These are phyloP conservation scores for Pelargonium nanum DNA, from an alignment of 345 rosid species.

Conservation along the genomic window DNA sequence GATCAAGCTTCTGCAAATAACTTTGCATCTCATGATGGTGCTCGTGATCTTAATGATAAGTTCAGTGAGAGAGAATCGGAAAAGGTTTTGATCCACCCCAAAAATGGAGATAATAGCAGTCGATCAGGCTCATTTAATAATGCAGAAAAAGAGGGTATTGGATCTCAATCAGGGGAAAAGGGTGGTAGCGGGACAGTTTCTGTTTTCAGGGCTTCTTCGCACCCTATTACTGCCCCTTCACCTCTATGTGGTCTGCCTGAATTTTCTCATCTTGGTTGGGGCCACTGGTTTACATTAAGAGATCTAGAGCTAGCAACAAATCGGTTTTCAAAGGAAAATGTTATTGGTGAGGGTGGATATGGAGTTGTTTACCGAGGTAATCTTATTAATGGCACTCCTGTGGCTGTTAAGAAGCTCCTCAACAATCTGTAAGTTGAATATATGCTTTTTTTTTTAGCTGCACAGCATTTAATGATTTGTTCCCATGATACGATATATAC, in stretches of 20 bases:
- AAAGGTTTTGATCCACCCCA: slow-evolving; percentile 12
- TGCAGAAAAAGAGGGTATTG: slow-evolving; percentile 13
- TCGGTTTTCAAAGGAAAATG: slow-evolving; percentile 17
- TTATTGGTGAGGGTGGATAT: slow-evolving; percentile 20
- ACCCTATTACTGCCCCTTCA: slow-evolving; percentile 16
- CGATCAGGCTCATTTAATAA: slow-evolving; percentile 17
- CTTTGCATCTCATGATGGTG: slow-evolving; percentile 6
- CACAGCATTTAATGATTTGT: neutral
- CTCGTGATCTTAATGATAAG: slow-evolving; percentile 8
- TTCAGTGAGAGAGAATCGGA: slow-evolving; percentile 9
- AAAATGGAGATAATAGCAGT: slow-evolving; percentile 15
- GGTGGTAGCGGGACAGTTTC: slow-evolving; percentile 4
- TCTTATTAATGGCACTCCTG: slow-evolving; percentile 16
- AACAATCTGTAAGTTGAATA: slow-evolving; percentile 13
- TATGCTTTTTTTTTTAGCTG: neutral
- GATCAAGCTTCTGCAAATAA: slow-evolving; percentile 10
- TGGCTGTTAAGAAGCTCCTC: slow-evolving; percentile 17
- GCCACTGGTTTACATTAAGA: slow-evolving; percentile 18
- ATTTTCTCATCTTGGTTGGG: slow-evolving; percentile 19
- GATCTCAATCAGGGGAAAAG: slow-evolving; percentile 11
- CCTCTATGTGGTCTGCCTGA: slow-evolving; percentile 17
- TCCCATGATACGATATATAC: neutral
- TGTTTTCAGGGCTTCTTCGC: slow-evolving; percentile 9
- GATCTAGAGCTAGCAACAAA: slow-evolving; percentile 15
- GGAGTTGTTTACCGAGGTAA: slow-evolving; percentile 16